Evolutionary conservation across 352 stramenopile species (phyloP), one percentile per base, ranked within the genome.

Genomic region (Phytophthora sansomeana): DNA sequence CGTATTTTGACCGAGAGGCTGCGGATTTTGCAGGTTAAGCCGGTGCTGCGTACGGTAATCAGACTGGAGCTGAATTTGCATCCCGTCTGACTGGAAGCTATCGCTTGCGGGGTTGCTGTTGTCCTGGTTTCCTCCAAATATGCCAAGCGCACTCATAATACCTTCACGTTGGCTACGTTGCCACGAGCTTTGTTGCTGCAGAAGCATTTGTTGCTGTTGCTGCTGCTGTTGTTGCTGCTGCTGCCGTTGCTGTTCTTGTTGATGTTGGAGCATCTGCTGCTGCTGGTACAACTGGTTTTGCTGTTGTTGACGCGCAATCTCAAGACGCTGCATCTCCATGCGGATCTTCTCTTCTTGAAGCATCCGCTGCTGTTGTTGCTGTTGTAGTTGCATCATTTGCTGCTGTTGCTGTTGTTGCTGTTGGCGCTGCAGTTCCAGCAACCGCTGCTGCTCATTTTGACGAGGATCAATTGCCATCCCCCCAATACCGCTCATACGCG

Each of bases 101-200:
- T 77, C 72, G 16, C 68, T 67, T 29, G 33, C 58, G 47, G 49
- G 62, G 50, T 67, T 67, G 36, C 48, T 67, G 33, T 32, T 58
- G 6, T 67, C 58, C 57, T 81, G 67, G 14, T 61, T 68, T 28
- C 70, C 71, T 29, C 78, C 83, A 74, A 93, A 93, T 6, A 92
- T 83, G 21, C 83, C 83, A 5, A 93, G 47, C 1, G 84, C 84
- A 36, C 73, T 93, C 84, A 94, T 90, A 57, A 92, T 92, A 29
- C 82, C 79, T 60, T 92, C 81, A 32, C 83, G 83, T 59, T 94
- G 85, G 56, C 68, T 87, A 38, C 78, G 71, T 46, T 91, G 85
- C 85, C 85, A 94, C 28, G 85, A 89, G 43, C 67, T 91, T 69
- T 93, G 85, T 38, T 93, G 85, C 48, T 93, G 82, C 26, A 89